Evolutionary conservation across 169 alveolate species (phyloP).

Genomic region (Toxoplasma gondii): DNA sequence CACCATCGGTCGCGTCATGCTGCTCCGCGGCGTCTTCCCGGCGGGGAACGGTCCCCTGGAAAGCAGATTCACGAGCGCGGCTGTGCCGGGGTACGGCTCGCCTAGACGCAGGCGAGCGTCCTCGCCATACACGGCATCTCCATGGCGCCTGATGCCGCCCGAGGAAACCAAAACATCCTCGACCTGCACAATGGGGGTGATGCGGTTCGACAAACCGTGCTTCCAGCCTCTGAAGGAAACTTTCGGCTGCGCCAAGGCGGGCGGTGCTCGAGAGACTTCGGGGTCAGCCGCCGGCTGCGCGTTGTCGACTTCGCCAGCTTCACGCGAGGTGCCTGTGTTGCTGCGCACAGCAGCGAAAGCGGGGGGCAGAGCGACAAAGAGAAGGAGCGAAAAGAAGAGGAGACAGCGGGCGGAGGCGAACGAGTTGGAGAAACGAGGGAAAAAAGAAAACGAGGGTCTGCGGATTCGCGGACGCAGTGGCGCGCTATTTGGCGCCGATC

Average conservation of each 20-base stretch:
- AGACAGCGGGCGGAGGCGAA: no score
- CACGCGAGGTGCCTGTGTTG: no score
- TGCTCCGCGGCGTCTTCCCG: background rate
- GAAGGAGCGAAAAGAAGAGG: no score
- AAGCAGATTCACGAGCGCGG: background rate
- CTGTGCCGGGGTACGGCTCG: background rate
- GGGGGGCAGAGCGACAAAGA: no score
- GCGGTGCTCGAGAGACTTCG: no score
- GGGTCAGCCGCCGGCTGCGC: no score
- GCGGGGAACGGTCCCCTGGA: background rate
- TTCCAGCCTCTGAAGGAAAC: background rate
- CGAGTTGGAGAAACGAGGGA: no score
- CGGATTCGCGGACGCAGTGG: no score
- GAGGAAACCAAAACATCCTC: background rate
- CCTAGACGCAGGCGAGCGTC: background rate
- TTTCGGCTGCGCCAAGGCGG: no score
- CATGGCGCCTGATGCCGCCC: background rate
- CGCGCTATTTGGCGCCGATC: background rate
- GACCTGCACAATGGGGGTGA: background rate
- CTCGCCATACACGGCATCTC: background rate
- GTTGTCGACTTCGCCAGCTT: no score
- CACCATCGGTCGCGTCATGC: constrained; percentile 12
- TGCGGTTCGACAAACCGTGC: background rate
- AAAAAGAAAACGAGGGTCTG: no score
- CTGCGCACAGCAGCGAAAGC: no score